These are phyloP conservation scores for Cucurbitaria berberidis DNA, from an alignment of 2,329 filamentous ascomycete species.

Conservation along the genomic window DNA sequence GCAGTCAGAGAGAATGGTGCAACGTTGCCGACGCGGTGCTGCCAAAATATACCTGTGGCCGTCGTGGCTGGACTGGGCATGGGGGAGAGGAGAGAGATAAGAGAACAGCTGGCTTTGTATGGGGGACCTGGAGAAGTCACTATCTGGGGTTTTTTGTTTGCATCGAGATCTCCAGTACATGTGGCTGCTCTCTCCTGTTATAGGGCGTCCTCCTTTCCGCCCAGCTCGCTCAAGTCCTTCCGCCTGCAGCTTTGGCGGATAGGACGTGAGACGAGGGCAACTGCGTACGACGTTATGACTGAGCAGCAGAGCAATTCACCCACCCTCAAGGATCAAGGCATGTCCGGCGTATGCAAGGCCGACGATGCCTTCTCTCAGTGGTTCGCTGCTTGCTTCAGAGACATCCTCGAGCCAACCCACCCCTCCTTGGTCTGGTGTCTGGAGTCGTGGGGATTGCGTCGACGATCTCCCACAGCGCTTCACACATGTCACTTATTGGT, in stretches of 20 bases:
- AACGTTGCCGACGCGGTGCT: conserved; percentile 13
- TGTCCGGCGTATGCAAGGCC: not conserved
- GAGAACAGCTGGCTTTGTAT: conserved; percentile 9
- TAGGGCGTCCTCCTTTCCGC: conserved; percentile 3
- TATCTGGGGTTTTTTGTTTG: conserved; percentile 16
- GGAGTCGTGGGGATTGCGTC: conserved; percentile 14
- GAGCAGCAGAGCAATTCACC: not conserved
- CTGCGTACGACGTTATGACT: conserved; percentile 11
- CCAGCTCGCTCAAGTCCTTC: conserved; percentile 1
- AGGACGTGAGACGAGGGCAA: conserved; percentile 15
- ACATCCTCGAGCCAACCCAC: conserved; percentile 1
- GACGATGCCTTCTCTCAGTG: conserved; percentile 4
- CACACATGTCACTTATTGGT: conserved; percentile 13
- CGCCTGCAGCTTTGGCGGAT: conserved; percentile 6
- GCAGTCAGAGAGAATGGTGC: conserved; percentile 22
- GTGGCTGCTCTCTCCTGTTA: conserved; percentile 5
- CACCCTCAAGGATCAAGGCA: conserved; percentile 3
- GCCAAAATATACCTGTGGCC: conserved; percentile 6
- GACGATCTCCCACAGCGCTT: conserved; percentile 15
- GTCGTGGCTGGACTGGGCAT: conserved; percentile 5
- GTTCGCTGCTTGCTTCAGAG: not conserved
- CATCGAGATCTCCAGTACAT: not conserved
- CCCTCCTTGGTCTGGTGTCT: not conserved
- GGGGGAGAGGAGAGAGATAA: not conserved
- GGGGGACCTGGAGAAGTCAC: conserved; percentile 17